Conservation (phyloP, 768 basidiomycete genomes). For the Tylopilus subfusipes region DNA sequence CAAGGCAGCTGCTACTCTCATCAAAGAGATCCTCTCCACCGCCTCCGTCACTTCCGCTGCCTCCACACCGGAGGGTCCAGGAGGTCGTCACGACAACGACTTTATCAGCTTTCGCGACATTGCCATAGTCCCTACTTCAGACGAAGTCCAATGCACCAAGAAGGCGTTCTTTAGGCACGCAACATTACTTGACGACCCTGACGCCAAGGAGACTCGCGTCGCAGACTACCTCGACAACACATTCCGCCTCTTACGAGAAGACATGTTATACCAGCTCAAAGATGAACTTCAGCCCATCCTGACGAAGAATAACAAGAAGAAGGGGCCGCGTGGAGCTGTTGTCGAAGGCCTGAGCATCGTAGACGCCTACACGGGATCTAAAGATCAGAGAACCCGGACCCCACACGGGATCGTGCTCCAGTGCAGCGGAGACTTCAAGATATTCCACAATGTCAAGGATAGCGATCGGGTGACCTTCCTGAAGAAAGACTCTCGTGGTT, state of each 20-base stretch:
- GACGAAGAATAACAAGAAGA: conserved; percentile 36
- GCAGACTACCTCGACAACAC: conserved; percentile 61
- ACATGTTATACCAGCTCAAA: conserved; percentile 54
- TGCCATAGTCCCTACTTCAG: conserved; percentile 59
- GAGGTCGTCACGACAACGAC: conserved; percentile 72
- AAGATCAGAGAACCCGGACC: conserved; percentile 26
- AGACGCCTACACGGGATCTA: conserved; percentile 34
- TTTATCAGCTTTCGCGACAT: conserved; percentile 57
- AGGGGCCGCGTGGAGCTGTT: conserved; percentile 33
- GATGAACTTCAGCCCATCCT: conserved; percentile 50
- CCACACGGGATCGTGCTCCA: conserved; percentile 43
- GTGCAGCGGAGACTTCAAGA: conserved; percentile 35
- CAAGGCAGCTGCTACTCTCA: conserved; percentile 34
- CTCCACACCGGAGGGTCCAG: conserved; percentile 37
- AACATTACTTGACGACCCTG: conserved; percentile 41
- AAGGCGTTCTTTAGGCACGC: conserved; percentile 48
- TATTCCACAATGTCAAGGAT: conserved; percentile 33
- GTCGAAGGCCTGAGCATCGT: conserved; percentile 38
- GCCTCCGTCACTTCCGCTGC: conserved; percentile 17
- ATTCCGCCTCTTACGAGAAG: conserved; percentile 62
- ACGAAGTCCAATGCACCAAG: conserved; percentile 47
- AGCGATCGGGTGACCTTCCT: conserved; percentile 38
- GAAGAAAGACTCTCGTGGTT: conserved; percentile 33
- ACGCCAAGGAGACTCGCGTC: conserved; percentile 34
- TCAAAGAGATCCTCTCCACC: conserved; percentile 39